These are phyloP conservation scores for Capsella rubella DNA, from an alignment of 441 rosid species.

Conservation along the genomic window DNA sequence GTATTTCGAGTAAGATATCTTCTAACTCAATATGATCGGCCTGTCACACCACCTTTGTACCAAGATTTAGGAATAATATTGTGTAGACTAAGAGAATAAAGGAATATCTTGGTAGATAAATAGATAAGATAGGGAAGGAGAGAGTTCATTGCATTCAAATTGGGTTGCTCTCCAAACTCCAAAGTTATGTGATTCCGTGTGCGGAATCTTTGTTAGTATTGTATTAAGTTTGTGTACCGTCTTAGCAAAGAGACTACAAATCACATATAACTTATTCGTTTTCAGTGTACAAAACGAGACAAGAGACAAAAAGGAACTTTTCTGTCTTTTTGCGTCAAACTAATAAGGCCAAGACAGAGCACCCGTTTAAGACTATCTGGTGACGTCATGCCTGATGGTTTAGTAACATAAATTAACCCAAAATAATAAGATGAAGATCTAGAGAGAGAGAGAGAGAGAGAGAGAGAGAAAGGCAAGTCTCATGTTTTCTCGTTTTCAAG, in stretches of 20 bases:
- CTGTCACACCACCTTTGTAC: background rate
- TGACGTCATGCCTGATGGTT: slow-evolving; percentile 32
- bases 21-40: background rate
- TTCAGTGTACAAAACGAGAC: slow-evolving; percentile 24
- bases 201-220: slow-evolving; percentile 14
- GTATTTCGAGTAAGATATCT: background rate
- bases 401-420: slow-evolving; percentile 2
- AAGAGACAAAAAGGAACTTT: slow-evolving; percentile 20
- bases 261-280: background rate
- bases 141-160: slow-evolving; percentile 33
- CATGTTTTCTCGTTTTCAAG: slow-evolving; percentile 21
- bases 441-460: background rate
- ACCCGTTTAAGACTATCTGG: slow-evolving; percentile 1
- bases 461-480: slow-evolving; percentile 17
- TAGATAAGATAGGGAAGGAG: background rate
- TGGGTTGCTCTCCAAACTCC: slow-evolving; percentile 26
- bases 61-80: background rate
- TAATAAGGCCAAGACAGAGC: background rate
- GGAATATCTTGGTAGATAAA: background rate
- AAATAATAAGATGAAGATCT: background rate
- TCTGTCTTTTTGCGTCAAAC: slow-evolving; percentile 27
- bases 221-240: slow-evolving; percentile 18
- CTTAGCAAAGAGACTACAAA: slow-evolving; percentile 1
- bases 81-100: background rate
- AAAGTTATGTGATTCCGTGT: slow-evolving; percentile 18